Percentiles rank a stretch among this genome's conserved stretches.
Evolutionary conservation across 345 rosid genomes (phyloP).

Genomic region (Populus deltoides): DNA sequence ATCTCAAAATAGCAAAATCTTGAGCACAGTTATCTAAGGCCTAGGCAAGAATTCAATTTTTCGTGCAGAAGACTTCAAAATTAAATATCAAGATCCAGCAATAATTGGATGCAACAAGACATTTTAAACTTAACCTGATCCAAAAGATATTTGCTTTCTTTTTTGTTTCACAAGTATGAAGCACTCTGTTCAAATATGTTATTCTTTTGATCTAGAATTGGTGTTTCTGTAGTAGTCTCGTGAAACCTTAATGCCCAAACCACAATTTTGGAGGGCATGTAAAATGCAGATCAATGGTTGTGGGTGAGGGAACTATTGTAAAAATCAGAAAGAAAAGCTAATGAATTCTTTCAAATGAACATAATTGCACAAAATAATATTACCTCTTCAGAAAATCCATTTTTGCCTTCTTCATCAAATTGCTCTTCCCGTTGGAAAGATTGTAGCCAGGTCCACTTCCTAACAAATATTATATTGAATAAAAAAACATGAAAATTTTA

Average conservation of each 20-base stretch:
- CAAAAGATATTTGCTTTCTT: background rate
- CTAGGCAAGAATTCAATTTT: background rate
- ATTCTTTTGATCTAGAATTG: background rate
- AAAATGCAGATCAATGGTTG: no score
- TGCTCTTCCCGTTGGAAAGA: conserved; percentile 63
- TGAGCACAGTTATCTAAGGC: background rate
- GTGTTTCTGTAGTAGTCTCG: background rate
- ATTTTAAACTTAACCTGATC: background rate
- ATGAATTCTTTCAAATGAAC: background rate
- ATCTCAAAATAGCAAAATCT: background rate
- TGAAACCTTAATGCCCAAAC: no score
- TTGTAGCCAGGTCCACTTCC: conserved; percentile 58
- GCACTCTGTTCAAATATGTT: background rate
- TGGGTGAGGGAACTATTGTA: no score
- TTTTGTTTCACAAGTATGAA: background rate
- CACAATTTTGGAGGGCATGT: no score
- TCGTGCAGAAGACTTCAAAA: background rate
- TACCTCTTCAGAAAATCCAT: conserved; percentile 74
- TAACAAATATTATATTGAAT: conserved; percentile 18
- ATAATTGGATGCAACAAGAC: background rate
- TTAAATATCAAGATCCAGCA: background rate
- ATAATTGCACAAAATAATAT: background rate
- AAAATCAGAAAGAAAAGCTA: background rate
- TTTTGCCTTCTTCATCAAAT: conserved; percentile 88
- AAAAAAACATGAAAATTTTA: background rate